Percentiles rank a stretch among this genome's conserved stretches.
These are phyloP conservation scores for Aspergillus aculeatus DNA, from an alignment of 2,329 filamentous ascomycete species.

Conservation along the genomic window DNA sequence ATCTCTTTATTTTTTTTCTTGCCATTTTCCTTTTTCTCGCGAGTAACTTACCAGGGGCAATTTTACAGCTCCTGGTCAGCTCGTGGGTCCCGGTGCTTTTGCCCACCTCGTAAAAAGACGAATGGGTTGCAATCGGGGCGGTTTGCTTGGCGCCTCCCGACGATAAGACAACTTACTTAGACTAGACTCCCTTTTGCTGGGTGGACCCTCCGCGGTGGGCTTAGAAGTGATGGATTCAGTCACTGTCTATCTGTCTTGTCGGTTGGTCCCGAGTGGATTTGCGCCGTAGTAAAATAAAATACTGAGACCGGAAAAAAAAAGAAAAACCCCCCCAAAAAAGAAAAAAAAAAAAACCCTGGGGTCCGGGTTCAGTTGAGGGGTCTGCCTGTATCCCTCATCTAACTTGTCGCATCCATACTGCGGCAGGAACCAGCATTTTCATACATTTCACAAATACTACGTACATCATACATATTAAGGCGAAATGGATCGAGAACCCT, in stretches of 20 bases:
- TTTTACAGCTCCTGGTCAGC: not conserved
- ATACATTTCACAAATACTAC: too few relatives aligned
- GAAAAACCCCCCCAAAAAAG: too few relatives aligned
- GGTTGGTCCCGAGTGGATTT: not conserved
- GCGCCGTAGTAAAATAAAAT: too few relatives aligned
- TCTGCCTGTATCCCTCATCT: not conserved
- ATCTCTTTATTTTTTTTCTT: too few relatives aligned
- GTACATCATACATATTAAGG: too few relatives aligned
- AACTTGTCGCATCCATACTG: not conserved
- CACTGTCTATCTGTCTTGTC: not conserved
- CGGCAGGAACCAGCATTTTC: not conserved
- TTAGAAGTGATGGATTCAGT: too few relatives aligned
- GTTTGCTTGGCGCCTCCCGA: not conserved
- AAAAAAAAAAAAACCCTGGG: not conserved
- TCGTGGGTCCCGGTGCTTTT: not conserved
- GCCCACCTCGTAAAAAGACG: not conserved
- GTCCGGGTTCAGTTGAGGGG: not conserved
- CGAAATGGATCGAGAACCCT: not conserved
- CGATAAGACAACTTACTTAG: not conserved
- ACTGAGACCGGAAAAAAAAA: too few relatives aligned
- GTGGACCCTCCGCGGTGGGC: too few relatives aligned
- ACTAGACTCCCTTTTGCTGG: too few relatives aligned
- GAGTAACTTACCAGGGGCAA: not conserved
- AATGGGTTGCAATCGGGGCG: not conserved
- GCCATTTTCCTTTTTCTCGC: too few relatives aligned